Percentiles rank a stretch among this genome's conserved stretches.
Evolutionary conservation across 208 protist species (phyloP).

Genomic region (Acanthamoeba triangularis): DNA sequence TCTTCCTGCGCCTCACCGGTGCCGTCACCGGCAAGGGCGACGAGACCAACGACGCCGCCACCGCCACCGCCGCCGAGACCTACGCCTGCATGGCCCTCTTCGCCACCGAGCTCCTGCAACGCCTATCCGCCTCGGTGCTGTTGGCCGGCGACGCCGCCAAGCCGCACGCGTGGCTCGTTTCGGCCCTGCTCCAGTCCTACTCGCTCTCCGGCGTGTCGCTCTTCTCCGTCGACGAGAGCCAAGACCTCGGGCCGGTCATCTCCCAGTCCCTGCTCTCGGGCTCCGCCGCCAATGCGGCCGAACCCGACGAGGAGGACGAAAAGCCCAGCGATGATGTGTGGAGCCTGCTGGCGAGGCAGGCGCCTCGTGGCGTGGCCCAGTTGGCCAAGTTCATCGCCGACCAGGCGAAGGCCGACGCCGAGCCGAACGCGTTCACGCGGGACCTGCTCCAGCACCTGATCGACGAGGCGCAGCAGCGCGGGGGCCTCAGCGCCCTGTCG

Average conservation of each 20-base stretch:
- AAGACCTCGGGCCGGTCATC: neutral
- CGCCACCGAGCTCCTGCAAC: constrained; percentile 17
- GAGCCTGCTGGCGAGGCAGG: constrained; percentile 30
- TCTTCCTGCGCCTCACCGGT: constrained; percentile 32
- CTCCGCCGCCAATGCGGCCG: neutral
- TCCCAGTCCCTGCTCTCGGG: neutral
- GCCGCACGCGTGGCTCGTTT: constrained; percentile 6
- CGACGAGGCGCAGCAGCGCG: constrained; percentile 2
- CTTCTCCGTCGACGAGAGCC: neutral
- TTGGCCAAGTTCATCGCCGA: neutral
- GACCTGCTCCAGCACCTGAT: constrained; percentile 12
- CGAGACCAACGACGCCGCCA: neutral
- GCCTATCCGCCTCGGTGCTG: neutral
- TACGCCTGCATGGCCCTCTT: constrained; percentile 48
- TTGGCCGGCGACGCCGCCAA: neutral
- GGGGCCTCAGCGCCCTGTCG: neutral
- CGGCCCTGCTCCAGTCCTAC: constrained; percentile 27
- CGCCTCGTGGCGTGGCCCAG: constrained; percentile 8
- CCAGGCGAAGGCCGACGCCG: neutral
- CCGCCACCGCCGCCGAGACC: neutral
- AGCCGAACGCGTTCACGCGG: neutral
- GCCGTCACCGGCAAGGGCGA: neutral
- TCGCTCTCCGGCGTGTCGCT: constrained; percentile 41
- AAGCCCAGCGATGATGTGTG: constrained; percentile 10
- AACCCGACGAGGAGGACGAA: constrained; percentile 19